Percentiles rank a stretch among this genome's conserved stretches.
These are phyloP conservation scores for Buxus sempervirens DNA, from an alignment of 164 flowering plant species.

Conservation along the genomic window DNA sequence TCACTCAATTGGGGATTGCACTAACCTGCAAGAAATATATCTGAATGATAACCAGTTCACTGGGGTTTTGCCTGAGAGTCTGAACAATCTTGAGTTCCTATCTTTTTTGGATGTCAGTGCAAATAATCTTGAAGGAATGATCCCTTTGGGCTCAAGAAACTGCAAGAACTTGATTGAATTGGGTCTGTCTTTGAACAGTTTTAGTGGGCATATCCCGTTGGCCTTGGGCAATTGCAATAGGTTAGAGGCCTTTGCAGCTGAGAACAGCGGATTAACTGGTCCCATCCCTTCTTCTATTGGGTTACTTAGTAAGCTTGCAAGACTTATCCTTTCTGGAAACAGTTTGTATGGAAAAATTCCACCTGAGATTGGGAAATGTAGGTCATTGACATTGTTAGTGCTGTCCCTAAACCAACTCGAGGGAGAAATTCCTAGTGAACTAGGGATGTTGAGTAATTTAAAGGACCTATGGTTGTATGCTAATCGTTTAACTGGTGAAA, in stretches of 20 bases:
- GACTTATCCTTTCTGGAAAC: constrained; percentile 41
- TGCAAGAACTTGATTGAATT: constrained; percentile 28
- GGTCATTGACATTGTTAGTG: constrained; percentile 27
- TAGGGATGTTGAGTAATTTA: no score
- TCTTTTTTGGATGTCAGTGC: constrained; percentile 24
- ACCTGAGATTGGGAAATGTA: no score
- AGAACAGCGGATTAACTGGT: constrained; percentile 32
- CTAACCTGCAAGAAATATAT: constrained; percentile 25
- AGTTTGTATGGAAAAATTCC: no score
- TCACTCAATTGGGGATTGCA: constrained; percentile 41
- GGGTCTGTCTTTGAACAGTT: constrained; percentile 39
- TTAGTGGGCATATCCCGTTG: constrained; percentile 38
- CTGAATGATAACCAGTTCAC: constrained; percentile 29
- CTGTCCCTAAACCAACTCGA: constrained; percentile 45
- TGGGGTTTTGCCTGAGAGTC: constrained; percentile 37
- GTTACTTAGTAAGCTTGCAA: constrained; percentile 23
- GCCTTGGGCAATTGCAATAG: constrained; percentile 43
- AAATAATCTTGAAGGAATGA: constrained; percentile 33
- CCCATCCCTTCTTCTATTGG: constrained; percentile 50
- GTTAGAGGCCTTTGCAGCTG: constrained; percentile 25
- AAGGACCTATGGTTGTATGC: no score
- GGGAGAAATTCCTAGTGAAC: no score
- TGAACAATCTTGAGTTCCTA: constrained; percentile 35
- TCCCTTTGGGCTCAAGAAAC: constrained; percentile 31
- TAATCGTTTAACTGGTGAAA: no score